Evolutionary conservation across 345 rosid species (phyloP).

Genomic region (Linum usitatissimum): DNA sequence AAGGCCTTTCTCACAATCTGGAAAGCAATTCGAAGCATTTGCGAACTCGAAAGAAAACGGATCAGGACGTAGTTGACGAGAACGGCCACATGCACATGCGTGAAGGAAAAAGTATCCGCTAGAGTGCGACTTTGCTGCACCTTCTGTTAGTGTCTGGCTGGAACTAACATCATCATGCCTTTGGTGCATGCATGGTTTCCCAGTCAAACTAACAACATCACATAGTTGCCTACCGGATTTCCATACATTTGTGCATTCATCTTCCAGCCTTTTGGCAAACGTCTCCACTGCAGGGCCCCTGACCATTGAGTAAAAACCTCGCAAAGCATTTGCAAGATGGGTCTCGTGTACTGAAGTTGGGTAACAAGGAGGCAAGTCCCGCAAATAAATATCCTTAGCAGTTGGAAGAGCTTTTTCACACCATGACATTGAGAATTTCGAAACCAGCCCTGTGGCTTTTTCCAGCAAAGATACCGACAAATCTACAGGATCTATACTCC

Average conservation of each 20-base stretch:
- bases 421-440: slow-evolving; percentile 59
- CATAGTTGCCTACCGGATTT: slow-evolving; percentile 77
- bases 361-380: slow-evolving; percentile 58
- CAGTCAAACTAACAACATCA: slow-evolving; percentile 84
- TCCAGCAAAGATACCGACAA: slow-evolving; percentile 51
- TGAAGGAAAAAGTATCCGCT: slow-evolving; percentile 76
- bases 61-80: slow-evolving; percentile 47
- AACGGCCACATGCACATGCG: slow-evolving; percentile 83
- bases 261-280: slow-evolving; percentile 51
- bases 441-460: slow-evolving; percentile 55
- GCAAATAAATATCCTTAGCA: slow-evolving; percentile 67
- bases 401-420: slow-evolving; percentile 66
- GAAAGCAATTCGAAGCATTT: slow-evolving; percentile 42
- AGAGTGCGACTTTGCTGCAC: slow-evolving; percentile 40
- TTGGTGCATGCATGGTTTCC: slow-evolving; percentile 71
- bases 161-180: slow-evolving; percentile 33
- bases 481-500: slow-evolving; percentile 40
- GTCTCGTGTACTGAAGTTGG: slow-evolving; percentile 59
- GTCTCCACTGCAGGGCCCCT: slow-evolving; percentile 60
- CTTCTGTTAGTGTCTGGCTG: slow-evolving; percentile 20
- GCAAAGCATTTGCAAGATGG: slow-evolving; percentile 53
- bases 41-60: slow-evolving; percentile 76
- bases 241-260: slow-evolving; percentile 69
- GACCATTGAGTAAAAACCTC: slow-evolving; percentile 56
- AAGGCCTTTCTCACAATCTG: slow-evolving; percentile 62